Conservation (phyloP, 495 filamentous ascomycete genomes). For the Cladorrhinum samala region DNA sequence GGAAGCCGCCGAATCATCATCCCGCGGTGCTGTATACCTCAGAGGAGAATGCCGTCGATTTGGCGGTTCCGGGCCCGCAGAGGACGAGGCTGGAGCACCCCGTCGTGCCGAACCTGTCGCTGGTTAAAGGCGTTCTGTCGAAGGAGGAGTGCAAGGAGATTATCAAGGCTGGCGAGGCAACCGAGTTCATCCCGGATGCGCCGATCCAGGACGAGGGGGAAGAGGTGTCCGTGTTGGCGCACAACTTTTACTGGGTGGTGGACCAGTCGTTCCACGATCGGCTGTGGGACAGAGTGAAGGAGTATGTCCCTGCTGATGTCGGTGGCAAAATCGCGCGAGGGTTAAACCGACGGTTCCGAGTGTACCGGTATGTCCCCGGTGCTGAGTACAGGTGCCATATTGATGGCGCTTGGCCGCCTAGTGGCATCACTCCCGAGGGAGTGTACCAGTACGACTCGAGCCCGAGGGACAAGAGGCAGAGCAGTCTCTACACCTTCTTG, state of each 20-base stretch:
- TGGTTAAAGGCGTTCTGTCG: slow-evolving; percentile 36
- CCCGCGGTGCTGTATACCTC: slow-evolving; percentile 39
- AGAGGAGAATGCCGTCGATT: slow-evolving; percentile 28
- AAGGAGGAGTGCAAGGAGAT: slow-evolving; percentile 38
- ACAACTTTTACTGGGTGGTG: slow-evolving; percentile 49
- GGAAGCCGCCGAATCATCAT: slow-evolving; percentile 45
- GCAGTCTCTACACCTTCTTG: slow-evolving; percentile 45
- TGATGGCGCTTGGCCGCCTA: slow-evolving; percentile 47
- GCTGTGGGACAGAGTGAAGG: slow-evolving; percentile 37
- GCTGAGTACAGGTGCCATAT: slow-evolving; percentile 43
- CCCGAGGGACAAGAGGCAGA: slow-evolving; percentile 37
- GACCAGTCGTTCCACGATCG: slow-evolving; percentile 35
- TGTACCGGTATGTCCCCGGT: slow-evolving; percentile 46
- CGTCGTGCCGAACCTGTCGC: slow-evolving; percentile 31
- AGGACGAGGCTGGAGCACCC: slow-evolving; percentile 36
- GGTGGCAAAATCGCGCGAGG: slow-evolving; percentile 35
- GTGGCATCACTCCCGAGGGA: slow-evolving; percentile 31
- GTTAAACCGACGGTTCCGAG: slow-evolving; percentile 42
- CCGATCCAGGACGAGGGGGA: slow-evolving; percentile 40
- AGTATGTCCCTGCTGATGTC: slow-evolving; percentile 31
- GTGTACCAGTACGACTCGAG: slow-evolving; percentile 43
- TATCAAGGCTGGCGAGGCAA: slow-evolving; percentile 39
- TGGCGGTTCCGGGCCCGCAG: slow-evolving; percentile 23
- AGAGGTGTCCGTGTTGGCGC: slow-evolving; percentile 40
- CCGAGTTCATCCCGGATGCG: slow-evolving; percentile 42